A percentile compares a stretch with the other conserved stretches of the same genome.
Evolutionary conservation across 2,329 filamentous ascomycete species (phyloP).

Genomic region (Fusarium sp.): DNA sequence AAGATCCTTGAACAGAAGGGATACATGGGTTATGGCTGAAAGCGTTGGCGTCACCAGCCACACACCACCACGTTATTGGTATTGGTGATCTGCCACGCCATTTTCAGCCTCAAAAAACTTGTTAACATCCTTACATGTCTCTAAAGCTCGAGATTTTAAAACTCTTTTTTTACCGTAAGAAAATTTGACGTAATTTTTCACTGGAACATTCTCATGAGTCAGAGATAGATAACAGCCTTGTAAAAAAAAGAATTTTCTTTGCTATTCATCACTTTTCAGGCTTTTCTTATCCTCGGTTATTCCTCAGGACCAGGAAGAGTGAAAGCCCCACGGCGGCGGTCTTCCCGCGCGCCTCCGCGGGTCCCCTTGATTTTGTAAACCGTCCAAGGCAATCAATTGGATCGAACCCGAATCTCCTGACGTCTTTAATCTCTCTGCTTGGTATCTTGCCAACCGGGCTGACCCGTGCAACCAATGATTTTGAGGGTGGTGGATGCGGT

Average conservation of each 20-base stretch:
- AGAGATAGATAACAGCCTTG: background rate
- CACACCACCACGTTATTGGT: background rate
- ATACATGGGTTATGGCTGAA: background rate
- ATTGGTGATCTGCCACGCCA: conserved; percentile 23
- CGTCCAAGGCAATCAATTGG: background rate
- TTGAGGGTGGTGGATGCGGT: conserved; percentile 7
- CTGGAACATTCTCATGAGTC: background rate
- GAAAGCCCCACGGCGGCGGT: conserved; percentile 16
- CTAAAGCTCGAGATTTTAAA: background rate
- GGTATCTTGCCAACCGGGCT: conserved; percentile 20
- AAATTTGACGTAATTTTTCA: background rate
- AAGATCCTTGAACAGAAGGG: background rate
- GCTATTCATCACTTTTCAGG: conserved; percentile 1
- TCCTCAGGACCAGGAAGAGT: conserved; percentile 12
- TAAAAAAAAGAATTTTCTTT: background rate
- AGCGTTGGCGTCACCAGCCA: background rate
- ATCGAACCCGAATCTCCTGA: conserved; percentile 35
- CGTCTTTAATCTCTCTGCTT: conserved; percentile 6
- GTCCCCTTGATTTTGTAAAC: background rate
- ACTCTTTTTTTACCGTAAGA: background rate
- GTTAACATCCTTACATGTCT: background rate
- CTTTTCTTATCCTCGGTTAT: conserved; percentile 44
- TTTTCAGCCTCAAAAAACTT: conserved; percentile 15
- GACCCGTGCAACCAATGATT: conserved; percentile 36
- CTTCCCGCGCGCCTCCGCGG: conserved; percentile 14